Percentiles rank a stretch among this genome's conserved stretches.
phyloP scores from a whole-genome alignment of 805 yeast species.

The Schwanniomyces polymorphus region DNA sequence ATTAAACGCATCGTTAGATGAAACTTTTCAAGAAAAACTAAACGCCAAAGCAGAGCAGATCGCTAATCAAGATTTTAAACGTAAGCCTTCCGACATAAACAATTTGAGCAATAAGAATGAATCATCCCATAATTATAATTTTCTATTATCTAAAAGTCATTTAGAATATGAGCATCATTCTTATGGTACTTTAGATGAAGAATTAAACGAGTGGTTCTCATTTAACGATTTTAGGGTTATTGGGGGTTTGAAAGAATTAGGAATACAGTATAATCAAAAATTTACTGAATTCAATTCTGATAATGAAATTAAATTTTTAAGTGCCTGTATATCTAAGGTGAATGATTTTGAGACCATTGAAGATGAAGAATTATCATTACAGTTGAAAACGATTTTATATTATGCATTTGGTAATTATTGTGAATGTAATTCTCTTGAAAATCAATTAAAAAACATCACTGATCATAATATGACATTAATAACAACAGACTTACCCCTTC shows the following conservation, averaged over 20 bases:
- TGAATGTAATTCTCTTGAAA: conserved; percentile 7
- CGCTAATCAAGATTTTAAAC: conserved; percentile 8
- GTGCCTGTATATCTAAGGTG: not conserved
- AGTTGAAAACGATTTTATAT: conserved; percentile 18
- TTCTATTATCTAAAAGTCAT: conserved; percentile 30
- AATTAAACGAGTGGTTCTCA: conserved; percentile 41
- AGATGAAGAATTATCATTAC: not conserved
- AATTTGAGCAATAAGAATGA: not conserved
- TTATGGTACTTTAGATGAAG: conserved; percentile 22
- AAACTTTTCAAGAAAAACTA: conserved; percentile 41
- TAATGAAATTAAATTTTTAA: conserved; percentile 1
- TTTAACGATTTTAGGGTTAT: conserved; percentile 25
- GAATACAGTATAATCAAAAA: conserved; percentile 5
- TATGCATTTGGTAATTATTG: conserved; percentile 25
- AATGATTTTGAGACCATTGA: not conserved
- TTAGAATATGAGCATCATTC: conserved; percentile 31
- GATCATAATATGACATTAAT: conserved; percentile 1
- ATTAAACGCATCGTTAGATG: conserved; percentile 33
- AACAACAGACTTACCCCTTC: not conserved
- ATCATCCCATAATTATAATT: conserved; percentile 15
- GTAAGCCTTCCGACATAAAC: not conserved
- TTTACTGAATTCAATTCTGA: not conserved
- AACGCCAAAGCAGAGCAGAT: conserved; percentile 44
- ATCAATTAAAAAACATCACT: conserved; percentile 14
- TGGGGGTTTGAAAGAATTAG: conserved; percentile 16